Evolutionary conservation across 2,329 filamentous ascomycete genomes (phyloP).

Genomic region (Calonectria hawksworthii): DNA sequence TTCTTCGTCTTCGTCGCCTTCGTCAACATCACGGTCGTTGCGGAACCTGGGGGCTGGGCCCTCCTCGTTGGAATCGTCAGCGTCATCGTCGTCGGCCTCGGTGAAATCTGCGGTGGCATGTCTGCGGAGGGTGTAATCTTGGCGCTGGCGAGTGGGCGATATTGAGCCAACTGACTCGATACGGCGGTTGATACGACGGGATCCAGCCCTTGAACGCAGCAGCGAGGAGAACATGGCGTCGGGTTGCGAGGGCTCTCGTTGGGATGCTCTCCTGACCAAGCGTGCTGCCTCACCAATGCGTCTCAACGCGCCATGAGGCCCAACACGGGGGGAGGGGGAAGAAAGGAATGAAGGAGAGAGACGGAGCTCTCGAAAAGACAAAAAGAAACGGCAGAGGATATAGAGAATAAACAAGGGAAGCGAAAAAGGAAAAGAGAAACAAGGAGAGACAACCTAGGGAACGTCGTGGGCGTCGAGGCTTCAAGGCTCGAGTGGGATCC

Average conservation of each 20-base stretch:
- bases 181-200: conserved; percentile 50
- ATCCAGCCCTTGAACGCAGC: conserved; percentile 50
- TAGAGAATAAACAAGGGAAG: conserved; percentile 29
- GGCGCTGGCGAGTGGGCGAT: conserved; percentile 48
- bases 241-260: conserved; percentile 27
- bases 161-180: conserved; percentile 48
- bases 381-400: not conserved
- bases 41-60: conserved; percentile 39
- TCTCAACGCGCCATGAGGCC: conserved; percentile 45
- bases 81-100: conserved; percentile 70
- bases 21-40: conserved; percentile 42
- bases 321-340: conserved; percentile 21
- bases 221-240: conserved; percentile 55
- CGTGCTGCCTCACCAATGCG: conserved; percentile 43
- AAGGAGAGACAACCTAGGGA: conserved; percentile 29
- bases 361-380: conserved; percentile 27
- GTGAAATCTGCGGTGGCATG: conserved; percentile 76
- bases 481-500: conserved; percentile 31
- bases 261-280: conserved; percentile 36
- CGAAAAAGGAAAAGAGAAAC: conserved; percentile 16
- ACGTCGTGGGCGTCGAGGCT: conserved; percentile 43
- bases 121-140: conserved; percentile 48
- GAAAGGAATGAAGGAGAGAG: conserved; percentile 40
- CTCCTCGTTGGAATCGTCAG: conserved; percentile 57
- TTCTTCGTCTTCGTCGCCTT: conserved; percentile 63